A percentile compares a stretch with the other conserved stretches of the same genome.
These are phyloP conservation scores for Rubia balearica DNA, from an alignment of 305 asterid species.

Conservation along the genomic window DNA sequence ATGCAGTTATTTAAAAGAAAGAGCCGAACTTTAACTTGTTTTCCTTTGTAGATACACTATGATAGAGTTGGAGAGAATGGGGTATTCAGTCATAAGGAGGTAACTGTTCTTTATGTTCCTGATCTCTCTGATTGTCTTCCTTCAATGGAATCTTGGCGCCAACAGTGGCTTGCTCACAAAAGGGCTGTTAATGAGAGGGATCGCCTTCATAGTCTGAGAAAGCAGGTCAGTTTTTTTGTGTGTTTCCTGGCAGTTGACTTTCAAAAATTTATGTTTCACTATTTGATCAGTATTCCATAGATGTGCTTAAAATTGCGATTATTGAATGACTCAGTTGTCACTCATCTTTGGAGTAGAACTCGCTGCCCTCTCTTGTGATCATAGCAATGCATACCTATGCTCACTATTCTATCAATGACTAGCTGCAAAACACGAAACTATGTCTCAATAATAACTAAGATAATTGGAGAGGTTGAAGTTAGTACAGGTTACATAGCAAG, in stretches of 20 bases:
- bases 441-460: neutral
- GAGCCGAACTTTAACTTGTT: neutral
- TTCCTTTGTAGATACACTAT: slow-evolving; percentile 70
- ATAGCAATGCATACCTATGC: neutral
- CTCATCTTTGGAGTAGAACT: neutral
- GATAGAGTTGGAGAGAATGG: slow-evolving; percentile 91
- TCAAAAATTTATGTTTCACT: neutral
- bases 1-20: neutral
- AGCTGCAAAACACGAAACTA: neutral
- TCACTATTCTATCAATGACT: neutral
- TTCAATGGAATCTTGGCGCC: slow-evolving; percentile 76
- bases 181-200: slow-evolving; percentile 66
- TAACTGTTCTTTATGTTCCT: slow-evolving; percentile 83
- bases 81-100: slow-evolving; percentile 79
- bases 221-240: slow-evolving; percentile 46
- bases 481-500: neutral
- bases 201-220: slow-evolving; percentile 39
- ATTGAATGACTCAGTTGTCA: neutral
- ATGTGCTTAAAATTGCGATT: neutral
- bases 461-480: neutral
- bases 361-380: neutral
- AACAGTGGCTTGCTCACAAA: slow-evolving; percentile 74
- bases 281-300: neutral
- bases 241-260: slow-evolving; percentile 2
- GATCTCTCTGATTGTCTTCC: slow-evolving; percentile 89